Percentiles rank a stretch among this genome's conserved stretches.
Conservation (phyloP, 1,284 basidiomycete species). For the Rhodotorula sp. region DNA sequence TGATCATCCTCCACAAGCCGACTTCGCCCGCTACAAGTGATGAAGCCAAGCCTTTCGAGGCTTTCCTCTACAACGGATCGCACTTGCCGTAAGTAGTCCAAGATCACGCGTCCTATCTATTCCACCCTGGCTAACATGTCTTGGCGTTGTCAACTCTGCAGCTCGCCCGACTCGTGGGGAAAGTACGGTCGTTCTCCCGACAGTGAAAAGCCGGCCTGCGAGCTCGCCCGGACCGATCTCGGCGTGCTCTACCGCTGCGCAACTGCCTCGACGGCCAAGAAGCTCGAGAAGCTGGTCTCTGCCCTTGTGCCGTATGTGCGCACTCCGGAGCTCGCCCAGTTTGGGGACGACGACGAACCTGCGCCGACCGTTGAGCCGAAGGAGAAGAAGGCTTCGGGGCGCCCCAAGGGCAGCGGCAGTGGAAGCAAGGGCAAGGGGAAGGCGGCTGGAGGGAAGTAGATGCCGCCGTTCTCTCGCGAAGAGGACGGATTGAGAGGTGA, state of each 20-base stretch:
- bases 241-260: constrained; percentile 10
- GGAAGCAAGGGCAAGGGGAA: too few species aligned
- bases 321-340: neutral
- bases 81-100: constrained; percentile 18
- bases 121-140: too few species aligned
- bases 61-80: constrained; percentile 11
- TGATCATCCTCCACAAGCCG: constrained; percentile 1
- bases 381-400: neutral
- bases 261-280: neutral
- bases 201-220: neutral
- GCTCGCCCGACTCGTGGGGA: constrained; percentile 6
- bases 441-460: too few species aligned
- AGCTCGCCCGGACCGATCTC: neutral
- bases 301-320: constrained; percentile 11
- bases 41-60: constrained; percentile 1
- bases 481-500: too few species aligned
- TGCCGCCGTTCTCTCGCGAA: too few species aligned
- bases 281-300: neutral
- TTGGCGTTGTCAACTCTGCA: too few species aligned
- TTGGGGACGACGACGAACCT: neutral
- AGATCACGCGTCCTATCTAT: too few species aligned
- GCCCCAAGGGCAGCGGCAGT: neutral
- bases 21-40: neutral
- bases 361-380: neutral
- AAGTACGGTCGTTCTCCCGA: neutral